These are phyloP conservation scores for Mucor saturninus DNA, from an alignment of 371 early-diverging fungal genomes.

Conservation along the genomic window DNA sequence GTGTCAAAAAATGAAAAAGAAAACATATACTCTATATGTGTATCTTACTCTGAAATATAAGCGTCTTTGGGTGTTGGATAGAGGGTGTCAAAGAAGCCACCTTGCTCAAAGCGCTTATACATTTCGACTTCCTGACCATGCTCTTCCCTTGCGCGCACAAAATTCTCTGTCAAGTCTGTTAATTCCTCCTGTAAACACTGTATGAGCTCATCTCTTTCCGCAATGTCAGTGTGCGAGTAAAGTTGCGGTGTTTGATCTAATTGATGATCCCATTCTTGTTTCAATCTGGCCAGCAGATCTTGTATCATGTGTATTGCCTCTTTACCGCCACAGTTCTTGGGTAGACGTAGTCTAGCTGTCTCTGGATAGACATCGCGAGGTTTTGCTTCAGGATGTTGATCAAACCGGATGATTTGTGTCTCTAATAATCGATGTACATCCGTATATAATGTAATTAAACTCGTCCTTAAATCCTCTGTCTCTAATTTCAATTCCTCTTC, in stretches of 20 bases:
- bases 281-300: slow-evolving; percentile 43
- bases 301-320: slow-evolving; percentile 37
- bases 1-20: neutral
- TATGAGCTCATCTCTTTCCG: slow-evolving; percentile 34
- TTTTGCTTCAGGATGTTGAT: slow-evolving; percentile 4
- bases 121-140: slow-evolving; percentile 39
- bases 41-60: slow-evolving; percentile 39
- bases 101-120: slow-evolving; percentile 41
- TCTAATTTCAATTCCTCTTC: slow-evolving; percentile 35
- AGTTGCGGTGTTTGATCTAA: slow-evolving; percentile 21
- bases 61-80: slow-evolving; percentile 21
- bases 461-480: slow-evolving; percentile 29
- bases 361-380: slow-evolving; percentile 17
- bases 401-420: slow-evolving; percentile 26
- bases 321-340: slow-evolving; percentile 36
- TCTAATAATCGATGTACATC: slow-evolving; percentile 32
- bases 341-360: slow-evolving; percentile 31
- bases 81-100: slow-evolving; percentile 48
- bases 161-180: slow-evolving; percentile 32
- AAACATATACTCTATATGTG: neutral
- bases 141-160: slow-evolving; percentile 28
- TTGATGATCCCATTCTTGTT: slow-evolving; percentile 47
- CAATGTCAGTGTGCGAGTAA: slow-evolving; percentile 41
- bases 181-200: slow-evolving; percentile 27
- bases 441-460: slow-evolving; percentile 33